Conservation (phyloP, 495 filamentous ascomycete genomes). For the Trichoderma erinaceum region DNA sequence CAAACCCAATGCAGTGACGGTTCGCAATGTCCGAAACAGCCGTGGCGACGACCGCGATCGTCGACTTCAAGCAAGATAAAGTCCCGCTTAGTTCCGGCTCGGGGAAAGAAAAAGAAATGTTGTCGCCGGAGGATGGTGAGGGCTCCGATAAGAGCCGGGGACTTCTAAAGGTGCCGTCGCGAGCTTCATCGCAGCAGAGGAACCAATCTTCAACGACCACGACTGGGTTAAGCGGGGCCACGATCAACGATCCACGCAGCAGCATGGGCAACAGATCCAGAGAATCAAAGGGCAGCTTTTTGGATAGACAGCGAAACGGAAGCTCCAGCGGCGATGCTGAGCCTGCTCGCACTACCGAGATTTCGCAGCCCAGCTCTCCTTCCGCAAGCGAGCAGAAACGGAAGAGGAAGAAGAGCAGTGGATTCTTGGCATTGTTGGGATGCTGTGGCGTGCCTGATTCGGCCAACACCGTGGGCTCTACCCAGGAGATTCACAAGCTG, state of each 20-base stretch:
- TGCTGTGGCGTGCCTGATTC: conserved; percentile 70
- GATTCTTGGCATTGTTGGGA: conserved; percentile 65
- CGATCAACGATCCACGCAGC: conserved; percentile 53
- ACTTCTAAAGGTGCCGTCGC: conserved; percentile 56
- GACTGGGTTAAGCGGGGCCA: conserved; percentile 60
- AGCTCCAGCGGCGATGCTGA: conserved; percentile 50
- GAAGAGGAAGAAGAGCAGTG: conserved; percentile 51
- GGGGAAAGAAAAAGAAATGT: conserved; percentile 42
- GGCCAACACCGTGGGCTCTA: conserved; percentile 54
- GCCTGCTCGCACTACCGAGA: conserved; percentile 40
- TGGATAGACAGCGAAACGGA: conserved; percentile 59
- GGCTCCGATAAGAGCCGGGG: conserved; percentile 52
- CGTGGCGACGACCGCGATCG: conserved; percentile 3
- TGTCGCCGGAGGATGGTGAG: conserved; percentile 36
- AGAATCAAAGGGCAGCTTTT: conserved; percentile 64
- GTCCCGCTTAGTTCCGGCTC: conserved; percentile 33
- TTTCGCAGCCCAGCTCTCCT: conserved; percentile 42
- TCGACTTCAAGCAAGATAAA: conserved; percentile 14
- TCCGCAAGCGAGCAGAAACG: conserved; percentile 42
- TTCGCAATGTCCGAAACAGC: conserved; percentile 12
- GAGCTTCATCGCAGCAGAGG: conserved; percentile 59
- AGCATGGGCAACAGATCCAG: conserved; percentile 54
- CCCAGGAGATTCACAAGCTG: conserved; percentile 61
- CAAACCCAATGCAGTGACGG: background rate
- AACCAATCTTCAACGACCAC: conserved; percentile 55